These are phyloP conservation scores for Ceratocystis albifundus DNA, from an alignment of 2,329 filamentous ascomycete genomes.

Conservation along the genomic window DNA sequence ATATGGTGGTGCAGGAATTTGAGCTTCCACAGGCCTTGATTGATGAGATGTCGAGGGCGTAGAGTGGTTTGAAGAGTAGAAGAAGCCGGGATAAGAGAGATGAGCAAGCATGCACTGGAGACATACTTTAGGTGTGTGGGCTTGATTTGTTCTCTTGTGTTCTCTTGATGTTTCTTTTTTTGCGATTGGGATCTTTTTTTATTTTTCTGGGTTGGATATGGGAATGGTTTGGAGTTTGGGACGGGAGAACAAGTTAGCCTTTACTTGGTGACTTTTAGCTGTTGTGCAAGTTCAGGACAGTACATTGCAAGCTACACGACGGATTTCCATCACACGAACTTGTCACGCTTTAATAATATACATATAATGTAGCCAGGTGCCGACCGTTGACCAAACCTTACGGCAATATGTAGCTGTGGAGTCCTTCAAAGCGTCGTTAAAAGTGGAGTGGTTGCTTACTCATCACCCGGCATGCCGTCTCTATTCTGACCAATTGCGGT, in stretches of 20 bases:
- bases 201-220: neutral
- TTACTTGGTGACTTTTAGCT: neutral
- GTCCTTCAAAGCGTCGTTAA: constrained; percentile 16
- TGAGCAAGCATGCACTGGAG: neutral
- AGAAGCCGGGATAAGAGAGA: neutral
- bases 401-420: too few species aligned
- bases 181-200: neutral
- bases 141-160: neutral
- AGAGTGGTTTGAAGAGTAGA: constrained; percentile 26
- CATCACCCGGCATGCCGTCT: neutral
- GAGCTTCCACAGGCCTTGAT: constrained; percentile 55
- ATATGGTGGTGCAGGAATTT: constrained; percentile 60
- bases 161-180: neutral
- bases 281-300: neutral
- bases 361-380: too few species aligned
- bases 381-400: too few species aligned
- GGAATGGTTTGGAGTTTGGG: constrained; percentile 4
- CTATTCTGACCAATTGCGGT: too few species aligned
- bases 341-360: too few species aligned
- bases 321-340: neutral
- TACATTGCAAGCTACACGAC: neutral
- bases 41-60: constrained; percentile 35
- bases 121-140: neutral
- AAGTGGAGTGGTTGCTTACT: constrained; percentile 18
- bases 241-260: neutral